Evolutionary conservation across 495 filamentous ascomycete species (phyloP).

Genomic region (Penicillium herquei): DNA sequence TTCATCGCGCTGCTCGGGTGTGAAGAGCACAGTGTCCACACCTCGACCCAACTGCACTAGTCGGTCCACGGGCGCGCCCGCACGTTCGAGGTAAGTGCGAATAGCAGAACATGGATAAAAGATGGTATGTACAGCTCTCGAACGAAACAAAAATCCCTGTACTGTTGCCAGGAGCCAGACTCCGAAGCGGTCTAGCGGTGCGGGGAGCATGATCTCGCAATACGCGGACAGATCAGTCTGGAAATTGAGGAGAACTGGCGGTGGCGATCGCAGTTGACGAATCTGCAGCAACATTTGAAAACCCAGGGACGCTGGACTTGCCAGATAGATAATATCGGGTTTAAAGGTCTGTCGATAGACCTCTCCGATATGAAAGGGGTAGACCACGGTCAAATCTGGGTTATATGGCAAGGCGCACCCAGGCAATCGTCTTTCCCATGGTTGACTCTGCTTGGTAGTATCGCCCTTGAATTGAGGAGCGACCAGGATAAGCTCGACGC

Average conservation of each 20-base stretch:
- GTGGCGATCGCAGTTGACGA: conserved; percentile 50
- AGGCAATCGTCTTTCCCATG: conserved; percentile 48
- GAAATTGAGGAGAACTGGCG: conserved; percentile 59
- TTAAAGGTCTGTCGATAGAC: conserved; percentile 52
- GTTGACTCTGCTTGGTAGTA: conserved; percentile 10
- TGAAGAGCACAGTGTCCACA: conserved; percentile 58
- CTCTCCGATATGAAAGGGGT: conserved; percentile 56
- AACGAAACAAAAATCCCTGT: conserved; percentile 59
- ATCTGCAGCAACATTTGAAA: conserved; percentile 63
- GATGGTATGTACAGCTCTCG: conserved; percentile 54
- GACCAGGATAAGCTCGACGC: conserved; percentile 55
- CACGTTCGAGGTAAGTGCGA: conserved; percentile 51
- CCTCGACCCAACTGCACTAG: conserved; percentile 56
- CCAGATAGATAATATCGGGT: conserved; percentile 61
- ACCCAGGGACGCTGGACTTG: conserved; percentile 61
- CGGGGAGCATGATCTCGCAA: conserved; percentile 58
- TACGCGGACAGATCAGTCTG: conserved; percentile 66
- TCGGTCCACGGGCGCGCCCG: conserved; percentile 46
- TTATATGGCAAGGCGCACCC: conserved; percentile 65
- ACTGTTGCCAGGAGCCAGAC: conserved; percentile 53
- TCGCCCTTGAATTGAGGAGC: conserved; percentile 48
- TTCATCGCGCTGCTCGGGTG: conserved; percentile 46
- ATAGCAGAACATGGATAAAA: conserved; percentile 62
- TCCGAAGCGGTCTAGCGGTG: conserved; percentile 52
- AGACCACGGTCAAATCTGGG: conserved; percentile 60